These are phyloP conservation scores for Lentinula boryana DNA, from an alignment of 768 basidiomycete genomes.

Conservation along the genomic window DNA sequence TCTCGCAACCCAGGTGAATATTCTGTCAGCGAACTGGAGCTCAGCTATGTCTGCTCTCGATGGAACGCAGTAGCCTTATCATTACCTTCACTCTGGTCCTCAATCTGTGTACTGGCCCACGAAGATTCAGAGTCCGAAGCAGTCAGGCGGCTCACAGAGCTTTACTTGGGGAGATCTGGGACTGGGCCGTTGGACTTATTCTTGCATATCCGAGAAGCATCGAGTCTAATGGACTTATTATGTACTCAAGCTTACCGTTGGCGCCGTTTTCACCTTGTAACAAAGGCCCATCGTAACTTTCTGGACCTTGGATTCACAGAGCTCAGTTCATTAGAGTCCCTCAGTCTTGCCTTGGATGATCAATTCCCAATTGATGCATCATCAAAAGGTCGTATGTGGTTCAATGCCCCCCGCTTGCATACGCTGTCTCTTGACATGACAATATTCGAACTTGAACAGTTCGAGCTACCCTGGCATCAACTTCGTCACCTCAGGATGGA, in stretches of 20 bases:
- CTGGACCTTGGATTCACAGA: background rate
- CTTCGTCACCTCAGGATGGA: background rate
- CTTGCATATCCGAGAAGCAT: background rate
- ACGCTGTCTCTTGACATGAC: background rate
- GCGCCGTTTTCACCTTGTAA: background rate
- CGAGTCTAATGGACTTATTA: background rate
- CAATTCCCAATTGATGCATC: background rate
- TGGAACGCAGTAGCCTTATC: slow-evolving; percentile 2
- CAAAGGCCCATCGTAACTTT: background rate
- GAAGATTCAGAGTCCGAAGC: background rate
- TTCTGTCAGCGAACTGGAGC: background rate
- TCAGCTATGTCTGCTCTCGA: background rate
- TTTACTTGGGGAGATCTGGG: background rate
- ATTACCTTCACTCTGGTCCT: background rate
- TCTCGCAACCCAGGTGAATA: background rate
- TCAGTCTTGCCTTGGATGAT: background rate
- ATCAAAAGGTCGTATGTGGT: background rate
- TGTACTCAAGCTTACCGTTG: background rate
- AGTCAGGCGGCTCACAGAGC: background rate
- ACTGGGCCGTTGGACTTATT: background rate
- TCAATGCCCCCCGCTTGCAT: background rate
- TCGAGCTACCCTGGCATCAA: background rate
- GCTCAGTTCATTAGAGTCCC: background rate
- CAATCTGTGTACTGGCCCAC: background rate
- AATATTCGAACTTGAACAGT: background rate